Base-by-base conservation (phyloP, 768 basidiomycete species). In the Lyophyllum shimeji region DNA sequence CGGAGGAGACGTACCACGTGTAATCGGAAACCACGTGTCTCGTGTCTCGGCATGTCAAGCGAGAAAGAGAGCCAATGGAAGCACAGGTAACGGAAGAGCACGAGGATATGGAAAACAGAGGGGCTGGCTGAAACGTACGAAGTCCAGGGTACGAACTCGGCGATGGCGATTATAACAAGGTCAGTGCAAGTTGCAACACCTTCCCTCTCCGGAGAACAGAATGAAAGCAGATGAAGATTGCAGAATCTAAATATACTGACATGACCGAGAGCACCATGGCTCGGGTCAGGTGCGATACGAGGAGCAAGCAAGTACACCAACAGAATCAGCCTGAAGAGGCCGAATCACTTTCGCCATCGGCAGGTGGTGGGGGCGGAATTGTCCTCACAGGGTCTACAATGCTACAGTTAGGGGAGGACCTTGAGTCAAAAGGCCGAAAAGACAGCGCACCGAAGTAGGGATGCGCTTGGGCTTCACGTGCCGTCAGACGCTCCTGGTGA, bases 401-500 rank as follows among this genome's bases (percentile, higher is more conserved):
- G 47, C 24, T 6, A 46, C 43, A 18, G n/a, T 52, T 63, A 57
- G 64, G 59, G 61, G 46, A 65, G 45, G 43, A 53, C 56, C 34
- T 59, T 53, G 53, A 58, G 23, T 54, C 40, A 50, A 59, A 25
- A 43, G 58, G 23, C 53, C 40, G 49, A 59, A 25, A 43, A 46
- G 52, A 61, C 52, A 20, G 62, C 76, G 57, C 63, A 91, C 91
- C 90, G 67, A 98, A 98, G 75, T 97, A 98, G n/a, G 89, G 80
- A 65, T 97, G 95, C 17, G 78, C 79, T 69, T 96, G 94, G 6
- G 93, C 93, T 71, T 98, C 96, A 59, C 86, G 85, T 50, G 96
- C 96, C 7, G 96, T 98, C 56, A 98, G 78, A 52, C 96, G 86
- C 68, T 96, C 95, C 76, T 97, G 95, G 68, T 98, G 96, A 69